Percentiles rank a stretch among this genome's conserved stretches.
Evolutionary conservation across 352 stramenopile species (phyloP).

Genomic region (Globisporangium emineosum): DNA sequence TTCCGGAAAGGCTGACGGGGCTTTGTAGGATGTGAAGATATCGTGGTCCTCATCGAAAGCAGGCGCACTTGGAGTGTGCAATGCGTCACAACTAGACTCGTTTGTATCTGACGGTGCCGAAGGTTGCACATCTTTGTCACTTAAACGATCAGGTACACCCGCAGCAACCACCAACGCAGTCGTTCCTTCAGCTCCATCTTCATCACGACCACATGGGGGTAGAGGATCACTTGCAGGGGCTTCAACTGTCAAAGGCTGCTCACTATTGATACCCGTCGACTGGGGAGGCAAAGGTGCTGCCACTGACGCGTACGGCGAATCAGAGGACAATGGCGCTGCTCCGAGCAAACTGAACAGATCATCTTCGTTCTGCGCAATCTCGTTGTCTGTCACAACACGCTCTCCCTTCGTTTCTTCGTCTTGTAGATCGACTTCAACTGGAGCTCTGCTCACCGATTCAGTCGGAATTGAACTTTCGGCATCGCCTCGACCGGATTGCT

Average conservation of each 20-base stretch:
- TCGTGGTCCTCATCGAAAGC: slow-evolving; percentile 14
- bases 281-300: background rate
- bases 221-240: background rate
- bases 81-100: background rate
- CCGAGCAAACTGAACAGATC: slow-evolving; percentile 48
- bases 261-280: background rate
- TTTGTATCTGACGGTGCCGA: background rate
- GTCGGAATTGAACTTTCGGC: background rate
- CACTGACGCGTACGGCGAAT: background rate
- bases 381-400: slow-evolving; percentile 21
- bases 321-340: slow-evolving; percentile 3
- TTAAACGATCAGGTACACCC: background rate
- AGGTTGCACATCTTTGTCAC: background rate
- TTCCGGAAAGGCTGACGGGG: background rate
- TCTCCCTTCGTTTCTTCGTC: slow-evolving; percentile 12
- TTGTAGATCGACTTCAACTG: slow-evolving; percentile 12
- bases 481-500: background rate
- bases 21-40: background rate
- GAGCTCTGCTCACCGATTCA: slow-evolving; percentile 4
- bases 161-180: background rate
- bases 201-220: background rate
- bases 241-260: background rate
- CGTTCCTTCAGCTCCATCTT: background rate
- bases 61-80: slow-evolving; percentile 13
- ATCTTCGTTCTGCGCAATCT: slow-evolving; percentile 62